Percentiles rank a stretch among this genome's conserved stretches.
phyloP scores from a whole-genome alignment of 139 green algal species.

The Chlorella ohadii region DNA sequence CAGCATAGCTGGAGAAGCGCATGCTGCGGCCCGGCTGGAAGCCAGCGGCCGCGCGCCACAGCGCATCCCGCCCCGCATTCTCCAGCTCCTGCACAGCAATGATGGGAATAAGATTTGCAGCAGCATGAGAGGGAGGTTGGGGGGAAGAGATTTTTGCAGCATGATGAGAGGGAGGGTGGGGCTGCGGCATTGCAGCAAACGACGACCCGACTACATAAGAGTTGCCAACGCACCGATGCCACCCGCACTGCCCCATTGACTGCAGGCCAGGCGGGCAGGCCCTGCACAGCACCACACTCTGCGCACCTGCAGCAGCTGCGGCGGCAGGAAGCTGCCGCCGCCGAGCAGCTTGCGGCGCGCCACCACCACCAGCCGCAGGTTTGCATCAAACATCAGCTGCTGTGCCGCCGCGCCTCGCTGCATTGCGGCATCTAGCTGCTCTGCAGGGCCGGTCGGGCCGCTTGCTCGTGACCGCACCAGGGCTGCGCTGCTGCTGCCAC shows the following conservation, averaged over 20 bases:
- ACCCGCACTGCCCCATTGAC: no score
- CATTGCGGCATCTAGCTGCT: no score
- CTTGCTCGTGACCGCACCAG: no score
- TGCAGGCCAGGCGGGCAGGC: no score
- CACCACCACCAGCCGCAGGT: not conserved
- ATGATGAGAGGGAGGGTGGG: no score
- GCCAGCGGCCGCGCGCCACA: not conserved
- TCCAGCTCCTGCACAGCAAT: not conserved
- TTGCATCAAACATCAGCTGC: slow-evolving; percentile 10
- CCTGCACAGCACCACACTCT: no score
- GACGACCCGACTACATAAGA: no score
- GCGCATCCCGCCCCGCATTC: not conserved
- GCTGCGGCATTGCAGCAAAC: not conserved
- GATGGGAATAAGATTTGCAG: not conserved
- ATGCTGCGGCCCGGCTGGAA: not conserved
- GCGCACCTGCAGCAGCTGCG: not conserved
- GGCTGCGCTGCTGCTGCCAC: not conserved
- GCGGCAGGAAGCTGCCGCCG: not conserved
- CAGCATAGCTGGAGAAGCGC: slow-evolving; percentile 18
- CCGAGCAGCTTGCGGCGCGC: not conserved
- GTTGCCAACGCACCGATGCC: no score
- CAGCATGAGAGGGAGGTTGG: not conserved
- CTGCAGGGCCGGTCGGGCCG: no score
- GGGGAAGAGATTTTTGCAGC: no score
- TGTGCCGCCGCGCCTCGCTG: slow-evolving; percentile 2